Conservation (phyloP, 2,329 filamentous ascomycete species). For the Aspergillus ustus region DNA sequence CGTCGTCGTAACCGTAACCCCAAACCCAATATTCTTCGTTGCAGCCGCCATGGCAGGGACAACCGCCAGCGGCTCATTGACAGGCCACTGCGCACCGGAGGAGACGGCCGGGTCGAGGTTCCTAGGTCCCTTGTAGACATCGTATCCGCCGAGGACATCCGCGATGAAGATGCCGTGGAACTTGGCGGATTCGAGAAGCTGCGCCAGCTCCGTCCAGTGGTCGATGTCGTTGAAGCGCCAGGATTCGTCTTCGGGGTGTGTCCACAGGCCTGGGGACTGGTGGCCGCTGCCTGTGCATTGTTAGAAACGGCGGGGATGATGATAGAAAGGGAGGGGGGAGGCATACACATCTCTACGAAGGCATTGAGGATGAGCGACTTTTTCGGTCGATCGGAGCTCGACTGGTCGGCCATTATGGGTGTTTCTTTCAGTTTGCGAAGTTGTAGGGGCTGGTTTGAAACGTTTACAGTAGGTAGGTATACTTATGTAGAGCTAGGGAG, state of each 20-base stretch:
- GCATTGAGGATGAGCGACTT: slow-evolving; percentile 58
- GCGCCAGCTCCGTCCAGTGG: slow-evolving; percentile 65
- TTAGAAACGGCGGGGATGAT: not conserved
- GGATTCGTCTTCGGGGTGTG: slow-evolving; percentile 67
- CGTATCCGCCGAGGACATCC: slow-evolving; percentile 69
- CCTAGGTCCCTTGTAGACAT: slow-evolving; percentile 68
- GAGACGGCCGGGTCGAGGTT: slow-evolving; percentile 64
- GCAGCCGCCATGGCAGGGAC: slow-evolving; percentile 71
- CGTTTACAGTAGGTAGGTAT: no score
- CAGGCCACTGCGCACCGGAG: slow-evolving; percentile 70
- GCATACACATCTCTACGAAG: slow-evolving; percentile 55
- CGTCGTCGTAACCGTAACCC: slow-evolving; percentile 69
- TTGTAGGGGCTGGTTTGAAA: no score
- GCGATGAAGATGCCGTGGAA: slow-evolving; percentile 72
- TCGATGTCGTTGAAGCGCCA: slow-evolving; percentile 63
- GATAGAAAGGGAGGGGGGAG: accelerated
- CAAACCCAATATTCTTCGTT: slow-evolving; percentile 70
- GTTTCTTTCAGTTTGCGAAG: not conserved
- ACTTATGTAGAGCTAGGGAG: no score
- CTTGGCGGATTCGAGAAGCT: slow-evolving; percentile 64
- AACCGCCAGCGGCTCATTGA: slow-evolving; percentile 69
- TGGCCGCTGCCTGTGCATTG: slow-evolving; percentile 50
- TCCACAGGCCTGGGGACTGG: slow-evolving; percentile 64
- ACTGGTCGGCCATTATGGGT: slow-evolving; percentile 2
- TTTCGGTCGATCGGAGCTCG: slow-evolving; percentile 25